phyloP scores from a whole-genome alignment of 495 filamentous ascomycete genomes.

The Hypomontagnella monticulosa region DNA sequence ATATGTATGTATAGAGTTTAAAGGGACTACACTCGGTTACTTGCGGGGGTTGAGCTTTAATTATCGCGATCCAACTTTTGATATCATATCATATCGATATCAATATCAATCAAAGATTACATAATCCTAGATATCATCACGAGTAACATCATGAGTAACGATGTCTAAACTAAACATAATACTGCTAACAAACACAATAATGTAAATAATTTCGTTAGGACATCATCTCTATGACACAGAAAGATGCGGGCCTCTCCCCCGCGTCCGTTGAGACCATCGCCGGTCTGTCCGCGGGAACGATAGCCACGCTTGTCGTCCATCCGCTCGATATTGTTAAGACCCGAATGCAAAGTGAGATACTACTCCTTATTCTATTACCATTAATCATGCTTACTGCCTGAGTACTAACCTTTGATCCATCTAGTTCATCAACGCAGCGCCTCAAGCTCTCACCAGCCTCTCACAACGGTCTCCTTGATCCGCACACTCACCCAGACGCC shows the following conservation, averaged over 20 bases:
- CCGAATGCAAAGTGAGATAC: conserved; percentile 79
- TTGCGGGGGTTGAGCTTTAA: conserved; percentile 10
- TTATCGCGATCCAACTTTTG: not conserved
- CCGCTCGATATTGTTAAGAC: conserved; percentile 97
- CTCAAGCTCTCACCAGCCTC: conserved; percentile 41
- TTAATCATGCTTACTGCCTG: not conserved
- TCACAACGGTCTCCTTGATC: conserved; percentile 57
- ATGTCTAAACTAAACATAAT: not conserved
- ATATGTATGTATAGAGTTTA: conserved; percentile 5
- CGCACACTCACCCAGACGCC: conserved; percentile 53
- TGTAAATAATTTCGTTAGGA: conserved; percentile 8
- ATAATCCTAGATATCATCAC: conserved; percentile 18
- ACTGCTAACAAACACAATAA: conserved; percentile 10
- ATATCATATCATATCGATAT: too few species aligned
- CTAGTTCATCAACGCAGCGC: conserved; percentile 50
- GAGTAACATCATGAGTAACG: conserved; percentile 8
- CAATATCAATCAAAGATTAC: conserved; percentile 10
- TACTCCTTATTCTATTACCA: not conserved
- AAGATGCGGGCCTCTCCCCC: conserved; percentile 67
- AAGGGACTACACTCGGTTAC: conserved; percentile 19
- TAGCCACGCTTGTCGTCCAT: conserved; percentile 82
- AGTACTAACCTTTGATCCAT: not conserved
- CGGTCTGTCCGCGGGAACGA: conserved; percentile 86
- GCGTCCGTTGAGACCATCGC: conserved; percentile 89
- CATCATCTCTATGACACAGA: conserved; percentile 53